Conservation (phyloP, 2,329 filamentous ascomycete genomes). For the Leptographium radiaticola region DNA sequence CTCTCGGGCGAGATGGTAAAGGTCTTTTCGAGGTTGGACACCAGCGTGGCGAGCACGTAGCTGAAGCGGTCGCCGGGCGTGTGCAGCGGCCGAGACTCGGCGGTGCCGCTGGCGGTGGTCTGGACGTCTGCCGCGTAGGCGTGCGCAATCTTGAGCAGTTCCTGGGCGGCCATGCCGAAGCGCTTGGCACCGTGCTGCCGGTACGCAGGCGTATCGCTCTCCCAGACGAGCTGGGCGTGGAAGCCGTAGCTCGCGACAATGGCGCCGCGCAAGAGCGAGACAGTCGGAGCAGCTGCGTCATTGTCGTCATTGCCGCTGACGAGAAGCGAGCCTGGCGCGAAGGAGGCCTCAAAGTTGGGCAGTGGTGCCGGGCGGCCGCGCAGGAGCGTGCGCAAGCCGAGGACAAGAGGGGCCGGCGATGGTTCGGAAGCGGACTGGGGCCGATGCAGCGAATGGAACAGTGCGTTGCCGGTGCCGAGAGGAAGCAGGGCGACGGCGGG, state of each 20-base stretch:
- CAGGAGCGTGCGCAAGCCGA: conserved; percentile 47
- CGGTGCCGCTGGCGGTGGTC: neutral
- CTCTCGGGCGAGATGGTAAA: conserved; percentile 72
- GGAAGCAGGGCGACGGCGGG: conserved; percentile 43
- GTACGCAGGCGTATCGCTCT: conserved; percentile 76
- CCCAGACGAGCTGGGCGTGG: conserved; percentile 77
- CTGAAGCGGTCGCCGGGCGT: conserved; percentile 35
- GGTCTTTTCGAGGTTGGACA: conserved; percentile 68
- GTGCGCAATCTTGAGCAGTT: conserved; percentile 49
- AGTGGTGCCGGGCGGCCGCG: conserved; percentile 39
- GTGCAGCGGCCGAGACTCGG: neutral
- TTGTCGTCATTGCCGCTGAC: conserved; percentile 22
- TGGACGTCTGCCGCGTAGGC: conserved; percentile 32
- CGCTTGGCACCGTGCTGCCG: conserved; percentile 63
- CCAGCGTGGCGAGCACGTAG: conserved; percentile 65
- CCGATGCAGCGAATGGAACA: conserved; percentile 50
- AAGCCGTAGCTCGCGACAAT: conserved; percentile 87
- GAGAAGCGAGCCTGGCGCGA: conserved; percentile 43
- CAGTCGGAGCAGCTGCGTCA: neutral
- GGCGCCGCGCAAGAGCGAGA: conserved; percentile 45
- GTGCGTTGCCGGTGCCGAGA: conserved; percentile 52
- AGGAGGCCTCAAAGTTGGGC: conserved; percentile 48
- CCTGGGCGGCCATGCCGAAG: conserved; percentile 73
- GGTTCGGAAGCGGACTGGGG: conserved; percentile 30
- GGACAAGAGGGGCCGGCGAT: conserved; percentile 27